These are phyloP conservation scores for Sporodiniella umbellata DNA, from an alignment of 371 early-diverging fungal species.

Conservation along the genomic window DNA sequence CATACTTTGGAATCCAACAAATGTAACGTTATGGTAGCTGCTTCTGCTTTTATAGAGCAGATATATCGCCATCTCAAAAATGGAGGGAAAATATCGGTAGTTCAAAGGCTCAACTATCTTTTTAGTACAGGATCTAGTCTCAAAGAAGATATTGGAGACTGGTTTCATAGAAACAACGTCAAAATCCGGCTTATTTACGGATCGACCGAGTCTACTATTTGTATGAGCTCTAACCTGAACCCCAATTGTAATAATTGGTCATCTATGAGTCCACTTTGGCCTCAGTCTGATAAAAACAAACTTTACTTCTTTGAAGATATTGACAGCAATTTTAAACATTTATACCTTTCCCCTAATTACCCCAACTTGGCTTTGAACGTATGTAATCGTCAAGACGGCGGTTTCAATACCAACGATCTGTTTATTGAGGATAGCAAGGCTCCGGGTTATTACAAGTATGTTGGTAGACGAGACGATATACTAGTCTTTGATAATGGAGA, in stretches of 20 bases:
- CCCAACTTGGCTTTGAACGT: slow-evolving; percentile 21
- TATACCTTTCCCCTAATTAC: not conserved
- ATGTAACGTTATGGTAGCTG: slow-evolving; percentile 1
- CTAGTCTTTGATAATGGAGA: slow-evolving; percentile 43
- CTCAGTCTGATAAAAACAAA: not conserved
- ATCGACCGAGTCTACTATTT: slow-evolving; percentile 10
- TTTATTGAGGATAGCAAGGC: slow-evolving; percentile 18
- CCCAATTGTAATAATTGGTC: slow-evolving; percentile 6
- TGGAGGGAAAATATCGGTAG: slow-evolving; percentile 4
- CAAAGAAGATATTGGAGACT: slow-evolving; percentile 7
- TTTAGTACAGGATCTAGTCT: slow-evolving; percentile 84
- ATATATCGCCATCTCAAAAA: slow-evolving; percentile 12
- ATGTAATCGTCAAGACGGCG: slow-evolving; percentile 28
- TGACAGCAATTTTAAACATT: not conserved
- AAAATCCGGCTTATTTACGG: slow-evolving; percentile 14
- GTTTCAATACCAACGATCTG: slow-evolving; percentile 33
- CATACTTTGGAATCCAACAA: slow-evolving; percentile 7
- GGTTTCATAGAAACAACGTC: slow-evolving; percentile 7
- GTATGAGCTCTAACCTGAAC: slow-evolving; percentile 6
- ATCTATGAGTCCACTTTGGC: slow-evolving; percentile 2
- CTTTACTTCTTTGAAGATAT: slow-evolving; percentile 10
- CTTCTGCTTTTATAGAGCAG: slow-evolving; percentile 15
- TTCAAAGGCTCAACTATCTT: slow-evolving; percentile 32
- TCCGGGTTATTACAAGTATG: slow-evolving; percentile 22
- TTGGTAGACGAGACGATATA: slow-evolving; percentile 39